Evolutionary conservation across 2,329 filamentous ascomycete species (phyloP).

Genomic region (Exophiala phaeomuriformis): DNA sequence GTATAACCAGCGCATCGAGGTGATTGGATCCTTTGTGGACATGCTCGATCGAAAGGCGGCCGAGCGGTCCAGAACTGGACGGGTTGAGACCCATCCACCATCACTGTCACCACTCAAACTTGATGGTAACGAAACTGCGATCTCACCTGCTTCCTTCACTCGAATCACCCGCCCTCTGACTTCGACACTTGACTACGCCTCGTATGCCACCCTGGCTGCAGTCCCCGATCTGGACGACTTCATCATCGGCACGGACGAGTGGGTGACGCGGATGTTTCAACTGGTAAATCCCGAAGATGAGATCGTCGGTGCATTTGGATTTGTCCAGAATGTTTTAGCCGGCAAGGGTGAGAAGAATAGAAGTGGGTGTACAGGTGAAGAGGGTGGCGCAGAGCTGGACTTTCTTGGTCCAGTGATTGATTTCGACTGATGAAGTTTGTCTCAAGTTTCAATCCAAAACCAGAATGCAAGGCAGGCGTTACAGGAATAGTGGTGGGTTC

Average conservation of each 20-base stretch:
- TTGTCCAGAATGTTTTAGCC: constrained; percentile 17
- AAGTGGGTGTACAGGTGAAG: background rate
- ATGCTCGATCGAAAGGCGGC: constrained; percentile 7
- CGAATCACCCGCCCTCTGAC: constrained; percentile 5
- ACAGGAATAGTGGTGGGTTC: background rate
- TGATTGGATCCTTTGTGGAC: constrained; percentile 19
- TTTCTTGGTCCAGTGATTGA: constrained; percentile 12
- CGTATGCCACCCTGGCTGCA: constrained; percentile 7
- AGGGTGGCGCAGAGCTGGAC: constrained; percentile 2
- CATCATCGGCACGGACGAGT: constrained; percentile 13
- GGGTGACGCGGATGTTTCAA: constrained; percentile 15
- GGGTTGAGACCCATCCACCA: background rate
- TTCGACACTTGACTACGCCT: constrained; percentile 7
- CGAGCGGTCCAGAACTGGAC: background rate
- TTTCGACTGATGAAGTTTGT: background rate
- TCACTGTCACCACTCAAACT: background rate
- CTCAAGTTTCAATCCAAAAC: no score
- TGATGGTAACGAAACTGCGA: background rate
- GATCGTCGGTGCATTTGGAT: constrained; percentile 14
- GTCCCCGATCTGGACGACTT: constrained; percentile 11
- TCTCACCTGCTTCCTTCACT: background rate
- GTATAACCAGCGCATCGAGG: constrained; percentile 19
- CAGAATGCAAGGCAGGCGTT: background rate
- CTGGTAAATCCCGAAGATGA: constrained; percentile 7
- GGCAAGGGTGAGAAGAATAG: constrained; percentile 7